phyloP scores from a whole-genome alignment of 2,329 filamentous ascomycete genomes.

The Teratosphaeria zuluensis region DNA sequence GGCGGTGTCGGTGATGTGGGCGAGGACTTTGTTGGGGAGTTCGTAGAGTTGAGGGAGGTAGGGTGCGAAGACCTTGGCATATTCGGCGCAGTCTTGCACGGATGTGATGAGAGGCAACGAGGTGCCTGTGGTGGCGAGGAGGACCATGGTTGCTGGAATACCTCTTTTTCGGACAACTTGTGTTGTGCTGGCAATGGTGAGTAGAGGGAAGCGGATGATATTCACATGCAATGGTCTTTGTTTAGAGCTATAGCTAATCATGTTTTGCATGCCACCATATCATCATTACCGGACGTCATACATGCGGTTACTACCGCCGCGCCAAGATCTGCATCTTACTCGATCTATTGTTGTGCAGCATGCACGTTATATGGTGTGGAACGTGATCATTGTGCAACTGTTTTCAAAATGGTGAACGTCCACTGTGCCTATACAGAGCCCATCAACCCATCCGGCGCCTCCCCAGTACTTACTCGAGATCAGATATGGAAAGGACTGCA shows the following conservation, averaged over 20 bases:
- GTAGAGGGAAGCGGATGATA: background rate
- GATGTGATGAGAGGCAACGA: constrained; percentile 44
- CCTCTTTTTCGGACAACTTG: background rate
- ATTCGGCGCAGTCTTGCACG: constrained; percentile 68
- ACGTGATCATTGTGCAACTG: background rate
- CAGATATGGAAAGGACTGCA: constrained; percentile 36
- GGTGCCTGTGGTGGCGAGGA: constrained; percentile 4
- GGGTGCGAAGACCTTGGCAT: constrained; percentile 62
- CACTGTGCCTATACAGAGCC: constrained; percentile 34
- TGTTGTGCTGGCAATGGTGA: background rate
- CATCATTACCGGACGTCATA: background rate
- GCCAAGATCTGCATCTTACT: background rate
- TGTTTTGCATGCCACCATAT: background rate
- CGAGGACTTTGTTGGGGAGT: constrained; percentile 37
- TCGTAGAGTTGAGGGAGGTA: constrained; percentile 57
- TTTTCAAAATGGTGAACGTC: constrained; percentile 29
- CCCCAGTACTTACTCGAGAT: constrained; percentile 28
- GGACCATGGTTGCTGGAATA: constrained; percentile 2
- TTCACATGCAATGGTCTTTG: background rate
- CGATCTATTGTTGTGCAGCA: background rate
- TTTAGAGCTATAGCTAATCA: background rate
- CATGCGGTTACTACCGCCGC: background rate
- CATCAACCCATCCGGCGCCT: constrained; percentile 33
- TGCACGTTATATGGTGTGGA: background rate
- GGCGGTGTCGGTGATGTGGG: constrained; percentile 50